phyloP scores from a whole-genome alignment of 2,329 filamentous ascomycete genomes.

The Pestalotiopsis fici region DNA sequence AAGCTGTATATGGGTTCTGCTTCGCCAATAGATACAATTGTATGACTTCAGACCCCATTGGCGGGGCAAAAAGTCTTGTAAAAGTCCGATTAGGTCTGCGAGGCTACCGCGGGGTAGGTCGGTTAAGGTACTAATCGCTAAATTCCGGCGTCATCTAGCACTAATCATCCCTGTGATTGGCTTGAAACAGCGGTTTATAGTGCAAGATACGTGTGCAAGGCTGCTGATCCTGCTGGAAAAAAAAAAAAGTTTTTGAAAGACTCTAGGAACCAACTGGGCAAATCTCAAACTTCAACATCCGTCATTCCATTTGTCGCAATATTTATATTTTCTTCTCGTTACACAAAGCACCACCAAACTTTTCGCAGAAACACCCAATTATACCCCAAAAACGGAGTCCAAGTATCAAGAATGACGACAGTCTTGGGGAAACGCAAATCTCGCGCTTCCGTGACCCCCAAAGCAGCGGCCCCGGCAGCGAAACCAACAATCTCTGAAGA shows the following conservation, averaged over 20 bases:
- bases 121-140: not conserved
- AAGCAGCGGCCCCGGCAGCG: constrained; percentile 4
- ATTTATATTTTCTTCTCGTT: not conserved
- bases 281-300: not conserved
- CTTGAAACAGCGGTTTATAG: not conserved
- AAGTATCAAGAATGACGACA: constrained; percentile 37
- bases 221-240: not conserved
- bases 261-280: not conserved
- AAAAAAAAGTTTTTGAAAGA: not conserved
- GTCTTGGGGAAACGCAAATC: constrained; percentile 53
- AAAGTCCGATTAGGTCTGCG: not conserved
- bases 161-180: not conserved
- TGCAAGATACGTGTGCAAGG: not conserved
- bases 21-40: constrained; percentile 13
- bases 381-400: not conserved
- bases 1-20: not conserved
- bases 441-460: constrained; percentile 14
- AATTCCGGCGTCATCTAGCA: not conserved
- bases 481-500: constrained; percentile 37
- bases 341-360: not conserved
- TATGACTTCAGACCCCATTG: constrained; percentile 8
- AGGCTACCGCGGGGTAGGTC: constrained; percentile 4
- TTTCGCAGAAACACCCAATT: not conserved
- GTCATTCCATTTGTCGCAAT: not conserved
- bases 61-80: constrained; percentile 13